These are phyloP conservation scores for Begonia loranthoides DNA, from an alignment of 306 rosid species.

Conservation along the genomic window DNA sequence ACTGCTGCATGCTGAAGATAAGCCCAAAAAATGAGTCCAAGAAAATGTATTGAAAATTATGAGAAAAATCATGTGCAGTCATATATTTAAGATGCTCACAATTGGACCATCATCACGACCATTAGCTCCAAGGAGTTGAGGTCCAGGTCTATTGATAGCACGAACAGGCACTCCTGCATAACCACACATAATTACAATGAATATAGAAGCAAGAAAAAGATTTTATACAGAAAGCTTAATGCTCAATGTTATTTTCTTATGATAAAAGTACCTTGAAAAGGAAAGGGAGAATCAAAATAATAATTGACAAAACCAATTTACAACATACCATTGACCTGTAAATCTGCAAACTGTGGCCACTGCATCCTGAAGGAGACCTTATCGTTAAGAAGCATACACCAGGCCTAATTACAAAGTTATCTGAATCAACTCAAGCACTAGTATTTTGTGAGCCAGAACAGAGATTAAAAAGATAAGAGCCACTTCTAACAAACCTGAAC, in stretches of 20 bases:
- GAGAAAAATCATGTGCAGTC: too few relatives aligned
- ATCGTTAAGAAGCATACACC: slow-evolving; percentile 99
- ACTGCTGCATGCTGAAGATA: too few relatives aligned
- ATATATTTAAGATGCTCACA: slow-evolving; percentile 31
- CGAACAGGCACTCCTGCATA: slow-evolving; percentile 71
- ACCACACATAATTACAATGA: slow-evolving; percentile 1
- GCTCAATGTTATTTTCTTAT: too few relatives aligned
- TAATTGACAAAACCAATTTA: background rate
- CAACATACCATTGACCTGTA: slow-evolving; percentile 78
- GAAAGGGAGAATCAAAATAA: background rate
- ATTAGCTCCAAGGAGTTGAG: slow-evolving; percentile 88
- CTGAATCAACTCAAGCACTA: background rate
- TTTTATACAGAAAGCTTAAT: too few relatives aligned
- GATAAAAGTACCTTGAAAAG: too few relatives aligned
- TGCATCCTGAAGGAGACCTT: slow-evolving; percentile 98
- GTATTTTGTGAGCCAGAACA: too few relatives aligned
- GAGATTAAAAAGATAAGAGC: too few relatives aligned
- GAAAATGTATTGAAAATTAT: too few relatives aligned
- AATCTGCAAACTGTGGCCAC: slow-evolving; percentile 92
- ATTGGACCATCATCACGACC: slow-evolving; percentile 99
- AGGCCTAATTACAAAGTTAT: slow-evolving; percentile 34
- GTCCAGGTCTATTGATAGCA: slow-evolving; percentile 80
- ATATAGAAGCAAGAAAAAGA: too few relatives aligned
- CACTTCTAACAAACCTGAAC: slow-evolving; percentile 47
- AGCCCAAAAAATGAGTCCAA: too few relatives aligned